Base-by-base conservation (phyloP, 2,329 filamentous ascomycete genomes). In the Aspergillus flavus region DNA sequence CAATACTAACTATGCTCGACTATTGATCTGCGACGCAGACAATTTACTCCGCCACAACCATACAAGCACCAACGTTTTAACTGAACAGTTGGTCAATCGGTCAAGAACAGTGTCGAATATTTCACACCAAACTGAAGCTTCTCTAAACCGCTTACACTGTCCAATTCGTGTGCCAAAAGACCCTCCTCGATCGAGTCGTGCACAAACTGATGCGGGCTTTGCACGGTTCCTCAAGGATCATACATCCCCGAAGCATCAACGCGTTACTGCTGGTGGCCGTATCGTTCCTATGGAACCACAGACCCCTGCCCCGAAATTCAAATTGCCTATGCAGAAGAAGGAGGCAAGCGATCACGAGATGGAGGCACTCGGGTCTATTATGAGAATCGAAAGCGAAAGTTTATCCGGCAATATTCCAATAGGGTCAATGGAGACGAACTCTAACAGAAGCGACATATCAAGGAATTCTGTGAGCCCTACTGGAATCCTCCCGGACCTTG, bases 181-280 rank as follows among this genome's bases (percentile, higher is more conserved):
- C 53, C 74, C 78, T 56, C 75, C 78, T 7, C 68, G 73, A 34
- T 71, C 73, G 28, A 67, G 65, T 43, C 66, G 69, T 12, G 72
- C 75, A 16, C 75, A 80, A 56, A 72, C 69, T 39, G 75, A 82
- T 55, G 71, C 74, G 54, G 82, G 82, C 0, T 84, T 84, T 69
- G 77, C 74, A 36, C 74, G 74, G 43, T 84, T 83, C 61, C 72
- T 84, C 10, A 79, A 79, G 68, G 75, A 81, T 58, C 81, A 83
- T 63, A 75, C 80, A 9, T 83, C 82, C 41, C 81, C 81, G n/a
- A 81, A 76, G 39, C 79, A 82, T 62, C 79, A 83, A 58, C 79
- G 81, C 58, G 82, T 84, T 56, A 83, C 81, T 45, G 80, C 82
- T 61, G 81, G 81, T 26, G 82, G 82, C 10, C 77, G 76, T 46